Percentiles rank a stretch among this genome's conserved stretches.
These are phyloP conservation scores for Hemileia vastatrix DNA, from an alignment of 1,284 basidiomycete species.

Conservation along the genomic window DNA sequence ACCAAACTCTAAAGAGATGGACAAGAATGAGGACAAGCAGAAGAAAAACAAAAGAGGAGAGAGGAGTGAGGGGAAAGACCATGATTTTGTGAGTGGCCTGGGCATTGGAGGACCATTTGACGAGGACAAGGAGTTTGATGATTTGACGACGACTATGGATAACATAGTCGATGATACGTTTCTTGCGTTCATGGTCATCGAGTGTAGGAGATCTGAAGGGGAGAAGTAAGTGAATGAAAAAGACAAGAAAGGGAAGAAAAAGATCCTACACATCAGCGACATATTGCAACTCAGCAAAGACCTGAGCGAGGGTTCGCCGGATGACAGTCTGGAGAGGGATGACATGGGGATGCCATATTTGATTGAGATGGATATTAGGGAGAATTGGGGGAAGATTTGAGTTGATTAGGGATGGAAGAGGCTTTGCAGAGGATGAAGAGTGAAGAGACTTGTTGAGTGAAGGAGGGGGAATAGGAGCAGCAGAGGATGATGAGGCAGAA, in stretches of 20 bases:
- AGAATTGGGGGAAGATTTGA: no score
- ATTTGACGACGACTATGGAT: constrained; percentile 78
- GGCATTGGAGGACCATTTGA: constrained; percentile 71
- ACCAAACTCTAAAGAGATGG: constrained; percentile 37
- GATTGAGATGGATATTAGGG: no score
- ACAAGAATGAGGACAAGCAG: no score
- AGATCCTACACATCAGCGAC: constrained; percentile 5
- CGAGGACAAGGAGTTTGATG: constrained; percentile 73
- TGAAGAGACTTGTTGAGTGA: no score
- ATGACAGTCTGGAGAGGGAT: constrained; percentile 22
- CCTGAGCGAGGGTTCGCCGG: constrained; percentile 17
- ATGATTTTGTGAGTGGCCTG: constrained; percentile 71
- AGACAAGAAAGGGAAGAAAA: background rate
- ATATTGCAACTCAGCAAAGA: constrained; percentile 9
- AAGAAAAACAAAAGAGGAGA: no score
- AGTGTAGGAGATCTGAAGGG: constrained; percentile 4
- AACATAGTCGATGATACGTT: constrained; percentile 73
- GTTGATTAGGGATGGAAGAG: no score
- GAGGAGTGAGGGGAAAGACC: constrained; percentile 44
- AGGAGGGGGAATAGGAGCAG: no score
- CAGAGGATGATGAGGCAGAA: no score
- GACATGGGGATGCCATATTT: constrained; percentile 19
- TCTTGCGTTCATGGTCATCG: constrained; percentile 54
- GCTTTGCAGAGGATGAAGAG: no score
- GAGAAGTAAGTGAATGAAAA: background rate